These are phyloP conservation scores for Fusarium irregulare DNA, from an alignment of 2,329 filamentous ascomycete genomes.

Conservation along the genomic window DNA sequence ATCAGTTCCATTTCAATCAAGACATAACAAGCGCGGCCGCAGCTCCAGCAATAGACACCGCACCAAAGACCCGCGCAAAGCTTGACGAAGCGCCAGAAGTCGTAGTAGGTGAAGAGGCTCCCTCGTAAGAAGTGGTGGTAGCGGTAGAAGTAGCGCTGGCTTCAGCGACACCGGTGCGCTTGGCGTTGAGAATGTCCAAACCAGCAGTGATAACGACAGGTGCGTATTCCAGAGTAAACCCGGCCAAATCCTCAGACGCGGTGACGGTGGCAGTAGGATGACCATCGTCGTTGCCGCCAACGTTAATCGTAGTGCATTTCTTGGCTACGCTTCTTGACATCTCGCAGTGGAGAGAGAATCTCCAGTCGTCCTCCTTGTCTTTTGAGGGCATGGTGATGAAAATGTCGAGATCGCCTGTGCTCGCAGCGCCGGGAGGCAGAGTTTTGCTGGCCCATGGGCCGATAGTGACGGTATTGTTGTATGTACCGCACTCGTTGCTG, in stretches of 20 bases:
- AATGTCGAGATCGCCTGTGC: conserved; percentile 13
- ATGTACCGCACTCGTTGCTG: conserved; percentile 10
- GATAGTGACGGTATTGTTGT: conserved; percentile 12
- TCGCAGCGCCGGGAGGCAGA: conserved; percentile 5
- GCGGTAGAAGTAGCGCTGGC: neutral
- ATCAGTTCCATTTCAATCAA: neutral
- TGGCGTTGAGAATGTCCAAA: conserved; percentile 14
- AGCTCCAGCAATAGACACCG: conserved; percentile 1
- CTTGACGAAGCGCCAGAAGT: conserved; percentile 1
- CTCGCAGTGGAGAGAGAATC: conserved; percentile 14
- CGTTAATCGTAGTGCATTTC: conserved; percentile 9
- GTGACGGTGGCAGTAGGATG: conserved; percentile 3
- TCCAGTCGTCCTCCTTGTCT: neutral
- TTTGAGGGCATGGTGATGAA: conserved; percentile 10
- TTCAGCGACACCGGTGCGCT: conserved; percentile 7
- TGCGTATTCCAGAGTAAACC: neutral
- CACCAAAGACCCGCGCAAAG: conserved; percentile 8
- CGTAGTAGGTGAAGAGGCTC: neutral
- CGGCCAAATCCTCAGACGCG: neutral
- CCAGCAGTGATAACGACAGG: conserved; percentile 15
- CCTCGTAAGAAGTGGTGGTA: neutral
- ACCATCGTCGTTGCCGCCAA: conserved; percentile 15
- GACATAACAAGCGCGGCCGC: neutral
- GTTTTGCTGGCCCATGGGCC: conserved; percentile 22
- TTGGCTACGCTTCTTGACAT: conserved; percentile 9